Evolutionary conservation across 805 yeast genomes (phyloP), one percentile per base, ranked within the genome.

Genomic region (Schwanniomyces pseudopolymorphus): DNA sequence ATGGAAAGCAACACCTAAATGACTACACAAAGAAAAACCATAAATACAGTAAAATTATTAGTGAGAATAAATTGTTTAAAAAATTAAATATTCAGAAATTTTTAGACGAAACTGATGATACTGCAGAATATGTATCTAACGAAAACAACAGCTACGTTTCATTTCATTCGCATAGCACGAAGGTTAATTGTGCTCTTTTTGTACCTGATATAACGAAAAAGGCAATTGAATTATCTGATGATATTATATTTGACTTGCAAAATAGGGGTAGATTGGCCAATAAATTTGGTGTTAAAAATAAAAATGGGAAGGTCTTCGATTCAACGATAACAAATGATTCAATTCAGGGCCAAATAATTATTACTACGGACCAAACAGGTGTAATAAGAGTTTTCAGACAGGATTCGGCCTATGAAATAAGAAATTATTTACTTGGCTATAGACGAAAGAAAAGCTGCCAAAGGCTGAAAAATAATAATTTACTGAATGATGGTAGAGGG

Each of bases 351-450:
- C 71, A 74, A 56, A 83, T 89, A 38, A 79, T 89, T 13, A 83
- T 90, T 2, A 84, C 94, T 0, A 81, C 92, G 0, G 97, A 90
- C 63, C 79, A 79, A 46, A 65, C 71, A 19, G 97, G 97, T 0
- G 54, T 75, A 2, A 86, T 90, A 25, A 66, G 94, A 39, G 86
- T 90, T 0, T 87, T 87, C 61, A 74, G 97, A 58, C 85, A 88
- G 47, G 97, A 90, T 61, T 74, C 85, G 44, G 85, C 94, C 0
- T 72, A 79, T 43, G 50, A 52, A 16, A 52, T 62, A 26, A 49
- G 78, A 16, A 69, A 67, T 28, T 25, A 48, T 8, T 36, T 36
- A 13, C n/a, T 20, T 7, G 25, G 25, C 4, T 20, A 19, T 20
- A 13, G 39, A 36, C 13, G 16, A 19, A 36, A 36, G 8, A 11